Evolutionary conservation across 108 stramenopile genomes (phyloP).

Genomic region (Cyclotella distinguenda): DNA sequence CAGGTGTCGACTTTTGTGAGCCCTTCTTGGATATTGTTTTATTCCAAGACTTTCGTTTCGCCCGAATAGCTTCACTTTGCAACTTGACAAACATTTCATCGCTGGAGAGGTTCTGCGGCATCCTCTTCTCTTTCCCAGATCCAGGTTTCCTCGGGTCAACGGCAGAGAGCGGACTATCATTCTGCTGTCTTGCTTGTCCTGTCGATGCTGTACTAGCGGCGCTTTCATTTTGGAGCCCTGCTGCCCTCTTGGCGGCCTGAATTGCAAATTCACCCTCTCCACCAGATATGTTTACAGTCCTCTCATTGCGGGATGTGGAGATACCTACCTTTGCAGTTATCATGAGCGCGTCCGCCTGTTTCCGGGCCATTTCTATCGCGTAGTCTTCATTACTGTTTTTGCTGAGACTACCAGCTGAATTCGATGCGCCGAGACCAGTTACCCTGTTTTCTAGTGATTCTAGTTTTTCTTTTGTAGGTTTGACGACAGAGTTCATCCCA

Average conservation of each 20-base stretch:
- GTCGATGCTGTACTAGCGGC: conserved; percentile 28
- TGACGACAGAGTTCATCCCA: too few relatives aligned
- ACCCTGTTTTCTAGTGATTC: too few relatives aligned
- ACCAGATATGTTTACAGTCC: conserved; percentile 30
- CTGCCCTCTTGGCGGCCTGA: conserved; percentile 57
- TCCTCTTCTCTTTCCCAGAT: conserved; percentile 29
- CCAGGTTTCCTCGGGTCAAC: conserved; percentile 12
- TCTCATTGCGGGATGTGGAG: conserved; percentile 15
- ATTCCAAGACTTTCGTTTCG: conserved; percentile 30
- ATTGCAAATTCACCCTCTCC: conserved; percentile 66
- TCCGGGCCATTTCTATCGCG: conserved; percentile 40
- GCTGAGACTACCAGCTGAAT: not conserved
- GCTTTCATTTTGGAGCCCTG: conserved; percentile 12
- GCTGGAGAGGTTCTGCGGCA: conserved; percentile 29
- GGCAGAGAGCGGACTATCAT: not conserved
- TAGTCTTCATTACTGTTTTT: conserved; percentile 38
- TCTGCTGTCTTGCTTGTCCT: conserved; percentile 9
- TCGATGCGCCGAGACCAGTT: too few relatives aligned
- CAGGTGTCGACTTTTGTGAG: not conserved
- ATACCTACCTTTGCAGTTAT: conserved; percentile 21
- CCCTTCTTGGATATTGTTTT: conserved; percentile 33
- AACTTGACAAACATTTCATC: conserved; percentile 40
- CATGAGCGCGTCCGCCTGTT: conserved; percentile 42
- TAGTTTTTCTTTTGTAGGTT: too few relatives aligned
- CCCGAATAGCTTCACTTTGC: conserved; percentile 22